Percentiles rank a stretch among this genome's conserved stretches.
phyloP scores from a whole-genome alignment of 805 yeast species.

The Starmerella etchellsii region DNA sequence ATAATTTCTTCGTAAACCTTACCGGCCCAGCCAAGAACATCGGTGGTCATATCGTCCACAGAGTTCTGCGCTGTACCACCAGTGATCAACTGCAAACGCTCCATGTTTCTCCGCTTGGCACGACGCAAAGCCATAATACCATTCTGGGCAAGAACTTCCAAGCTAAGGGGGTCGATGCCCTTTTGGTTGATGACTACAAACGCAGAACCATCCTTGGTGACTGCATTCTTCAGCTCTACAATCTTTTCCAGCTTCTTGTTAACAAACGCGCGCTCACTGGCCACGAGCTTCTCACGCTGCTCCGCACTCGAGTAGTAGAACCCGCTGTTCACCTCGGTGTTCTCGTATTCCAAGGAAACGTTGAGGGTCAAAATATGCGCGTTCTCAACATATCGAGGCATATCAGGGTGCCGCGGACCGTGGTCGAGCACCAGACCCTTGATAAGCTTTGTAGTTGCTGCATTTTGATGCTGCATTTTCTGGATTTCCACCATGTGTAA shows the following conservation, averaged over 20 bases:
- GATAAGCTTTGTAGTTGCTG: constrained; percentile 69
- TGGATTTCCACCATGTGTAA: constrained; percentile 96
- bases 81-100: constrained; percentile 85
- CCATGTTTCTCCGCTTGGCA: constrained; percentile 99
- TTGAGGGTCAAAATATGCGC: constrained; percentile 78
- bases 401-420: constrained; percentile 98
- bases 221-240: constrained; percentile 83
- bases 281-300: constrained; percentile 88
- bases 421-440: constrained; percentile 91
- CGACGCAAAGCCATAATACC: constrained; percentile 89
- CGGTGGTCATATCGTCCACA: constrained; percentile 79
- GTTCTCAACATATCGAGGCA: constrained; percentile 80
- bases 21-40: constrained; percentile 77
- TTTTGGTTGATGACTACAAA: constrained; percentile 95
- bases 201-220: constrained; percentile 64
- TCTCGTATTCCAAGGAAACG: constrained; percentile 91
- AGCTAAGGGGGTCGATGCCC: constrained; percentile 97
- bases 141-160: constrained; percentile 85
- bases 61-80: constrained; percentile 98
- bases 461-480: constrained; percentile 91
- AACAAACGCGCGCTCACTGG: constrained; percentile 84
- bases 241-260: constrained; percentile 86
- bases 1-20: constrained; percentile 80
- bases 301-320: constrained; percentile 91
- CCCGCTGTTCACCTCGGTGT: constrained; percentile 93